Evolutionary conservation across 208 protist species (phyloP).

Genomic region (Crithidia bombi): DNA sequence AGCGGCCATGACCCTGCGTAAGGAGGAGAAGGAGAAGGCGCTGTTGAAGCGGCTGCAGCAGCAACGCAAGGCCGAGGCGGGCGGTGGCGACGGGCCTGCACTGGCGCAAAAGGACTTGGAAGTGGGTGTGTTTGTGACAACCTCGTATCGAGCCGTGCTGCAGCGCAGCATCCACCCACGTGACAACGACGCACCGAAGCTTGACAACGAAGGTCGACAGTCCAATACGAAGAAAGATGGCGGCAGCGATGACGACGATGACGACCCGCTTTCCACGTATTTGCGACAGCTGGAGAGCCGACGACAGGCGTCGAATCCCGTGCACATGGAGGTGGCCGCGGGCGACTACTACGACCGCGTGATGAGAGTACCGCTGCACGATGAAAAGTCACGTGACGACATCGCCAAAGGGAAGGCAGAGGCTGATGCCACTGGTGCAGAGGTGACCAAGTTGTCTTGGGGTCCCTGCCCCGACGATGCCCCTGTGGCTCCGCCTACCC

Average conservation of each 20-base stretch:
- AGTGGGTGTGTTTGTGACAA: conserved; percentile 78
- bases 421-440: no score
- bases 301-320: not conserved
- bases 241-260: conserved; percentile 26
- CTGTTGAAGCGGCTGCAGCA: conserved; percentile 42
- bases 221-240: not conserved
- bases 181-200: not conserved
- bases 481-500: not conserved
- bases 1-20: conserved; percentile 46
- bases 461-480: not conserved
- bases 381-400: conserved; percentile 1
- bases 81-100: conserved; percentile 29
- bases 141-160: conserved; percentile 57
- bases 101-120: conserved; percentile 67
- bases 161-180: conserved; percentile 36
- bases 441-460: not conserved
- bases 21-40: conserved; percentile 48
- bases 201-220: not conserved
- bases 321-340: not conserved
- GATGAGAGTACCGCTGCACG: conserved; percentile 24
- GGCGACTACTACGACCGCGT: conserved; percentile 35
- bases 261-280: conserved; percentile 54
- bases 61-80: conserved; percentile 52
- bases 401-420: not conserved
- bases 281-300: conserved; percentile 41